A percentile compares a stretch with the other conserved stretches of the same genome.
These are phyloP conservation scores for Ottelia alismoides DNA, from an alignment of 106 monocot genomes.

Conservation along the genomic window DNA sequence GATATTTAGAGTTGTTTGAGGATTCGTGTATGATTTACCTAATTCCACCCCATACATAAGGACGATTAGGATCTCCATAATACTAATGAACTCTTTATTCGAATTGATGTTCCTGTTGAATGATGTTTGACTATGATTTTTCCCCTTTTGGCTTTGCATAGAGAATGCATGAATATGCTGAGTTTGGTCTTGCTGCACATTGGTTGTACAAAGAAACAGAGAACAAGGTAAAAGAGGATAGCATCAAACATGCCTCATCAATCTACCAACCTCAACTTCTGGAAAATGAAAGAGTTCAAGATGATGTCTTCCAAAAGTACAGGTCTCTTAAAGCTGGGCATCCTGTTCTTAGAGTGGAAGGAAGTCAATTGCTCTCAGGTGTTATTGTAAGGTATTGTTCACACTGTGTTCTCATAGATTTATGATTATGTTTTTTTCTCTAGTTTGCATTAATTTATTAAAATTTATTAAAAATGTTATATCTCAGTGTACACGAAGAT, in stretches of 20 bases:
- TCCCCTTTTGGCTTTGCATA: slow-evolving; percentile 3
- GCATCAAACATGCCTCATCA: slow-evolving; percentile 18
- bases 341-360: slow-evolving; percentile 83
- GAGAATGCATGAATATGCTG: slow-evolving; percentile 90
- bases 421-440: not conserved
- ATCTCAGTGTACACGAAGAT: slow-evolving; percentile 63
- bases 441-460: not conserved
- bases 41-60: too few relatives aligned
- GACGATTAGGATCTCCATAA: too few relatives aligned
- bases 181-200: slow-evolving; percentile 88
- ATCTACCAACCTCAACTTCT: slow-evolving; percentile 27
- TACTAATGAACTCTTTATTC: too few relatives aligned
- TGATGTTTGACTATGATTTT: too few relatives aligned
- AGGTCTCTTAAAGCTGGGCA: slow-evolving; percentile 73
- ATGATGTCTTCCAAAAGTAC: slow-evolving; percentile 40
- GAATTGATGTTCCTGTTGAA: too few relatives aligned
- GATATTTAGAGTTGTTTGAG: too few relatives aligned
- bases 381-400: slow-evolving; percentile 69
- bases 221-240: slow-evolving; percentile 25
- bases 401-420: too few relatives aligned
- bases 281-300: slow-evolving; percentile 34
- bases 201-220: slow-evolving; percentile 86
- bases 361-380: slow-evolving; percentile 81
- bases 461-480: not conserved
- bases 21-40: too few relatives aligned